Percentiles rank a stretch among this genome's conserved stretches.
phyloP scores from a whole-genome alignment of 83 land plant genomes.

The Picea engelmannii region DNA sequence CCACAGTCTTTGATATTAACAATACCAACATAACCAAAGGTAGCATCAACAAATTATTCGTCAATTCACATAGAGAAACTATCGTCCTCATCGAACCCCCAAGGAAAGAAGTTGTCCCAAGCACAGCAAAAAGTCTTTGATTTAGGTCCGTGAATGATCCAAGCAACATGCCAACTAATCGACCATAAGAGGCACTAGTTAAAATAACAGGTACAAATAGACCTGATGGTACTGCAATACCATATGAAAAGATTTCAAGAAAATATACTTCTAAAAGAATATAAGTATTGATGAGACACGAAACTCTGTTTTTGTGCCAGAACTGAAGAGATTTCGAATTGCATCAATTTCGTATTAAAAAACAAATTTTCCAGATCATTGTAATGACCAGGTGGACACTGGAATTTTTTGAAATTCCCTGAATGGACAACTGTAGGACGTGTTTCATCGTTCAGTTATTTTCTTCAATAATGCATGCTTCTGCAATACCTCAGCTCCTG shows the following conservation, averaged over 20 bases:
- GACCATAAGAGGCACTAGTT: conserved; percentile 65
- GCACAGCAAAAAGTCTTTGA: conserved; percentile 62
- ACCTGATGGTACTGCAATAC: conserved; percentile 74
- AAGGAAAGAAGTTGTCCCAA: conserved; percentile 72
- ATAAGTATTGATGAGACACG: conserved; percentile 38
- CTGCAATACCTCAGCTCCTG: too few relatives aligned
- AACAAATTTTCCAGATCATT: conserved; percentile 76
- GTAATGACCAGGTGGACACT: conserved; percentile 59
- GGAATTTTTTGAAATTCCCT: conserved; percentile 61
- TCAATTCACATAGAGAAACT: conserved; percentile 73
- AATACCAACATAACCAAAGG: conserved; percentile 69
- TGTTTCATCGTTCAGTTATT: too few relatives aligned
- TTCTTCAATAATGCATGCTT: too few relatives aligned
- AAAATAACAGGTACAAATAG: conserved; percentile 71
- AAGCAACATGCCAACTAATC: conserved; percentile 53
- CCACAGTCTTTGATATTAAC: conserved; percentile 66
- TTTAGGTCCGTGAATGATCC: conserved; percentile 40
- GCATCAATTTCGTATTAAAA: conserved; percentile 70
- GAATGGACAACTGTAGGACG: conserved; percentile 69
- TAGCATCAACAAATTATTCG: conserved; percentile 64
- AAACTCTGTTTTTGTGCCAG: conserved; percentile 51
- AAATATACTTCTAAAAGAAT: conserved; percentile 46
- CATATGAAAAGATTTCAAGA: conserved; percentile 64
- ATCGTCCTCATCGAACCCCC: conserved; percentile 83
- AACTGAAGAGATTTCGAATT: conserved; percentile 55